Percentiles rank a stretch among this genome's conserved stretches.
Evolutionary conservation across 2,329 filamentous ascomycete species (phyloP).

Genomic region (Diaporthe vexans): DNA sequence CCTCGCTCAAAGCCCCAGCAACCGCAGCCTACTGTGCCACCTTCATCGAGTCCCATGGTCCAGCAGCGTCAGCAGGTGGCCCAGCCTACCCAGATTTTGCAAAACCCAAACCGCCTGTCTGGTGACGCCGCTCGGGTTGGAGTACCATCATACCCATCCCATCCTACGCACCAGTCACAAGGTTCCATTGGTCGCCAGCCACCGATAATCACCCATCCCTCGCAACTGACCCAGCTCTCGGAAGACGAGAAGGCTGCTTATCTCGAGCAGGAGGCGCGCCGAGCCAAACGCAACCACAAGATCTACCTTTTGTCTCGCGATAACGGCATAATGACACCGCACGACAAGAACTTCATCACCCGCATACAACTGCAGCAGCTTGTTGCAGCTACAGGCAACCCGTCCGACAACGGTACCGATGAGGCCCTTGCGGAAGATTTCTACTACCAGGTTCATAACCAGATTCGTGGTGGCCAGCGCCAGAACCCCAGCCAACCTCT

Average conservation of each 20-base stretch:
- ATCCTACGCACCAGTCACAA: constrained; percentile 56
- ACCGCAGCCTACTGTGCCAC: constrained; percentile 37
- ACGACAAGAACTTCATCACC: constrained; percentile 99
- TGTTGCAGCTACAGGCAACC: constrained; percentile 90
- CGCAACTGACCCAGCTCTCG: constrained; percentile 81
- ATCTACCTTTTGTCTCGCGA: constrained; percentile 94
- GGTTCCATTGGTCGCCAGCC: constrained; percentile 72
- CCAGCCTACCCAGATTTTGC: constrained; percentile 81
- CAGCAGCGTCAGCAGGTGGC: constrained; percentile 45
- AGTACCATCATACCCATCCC: constrained; percentile 48
- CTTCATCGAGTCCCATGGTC: constrained; percentile 49
- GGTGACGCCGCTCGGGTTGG: constrained; percentile 59
- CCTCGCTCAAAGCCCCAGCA: constrained; percentile 58
- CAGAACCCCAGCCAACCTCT: constrained; percentile 94
- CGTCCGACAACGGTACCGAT: constrained; percentile 84
- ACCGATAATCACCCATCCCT: constrained; percentile 70
- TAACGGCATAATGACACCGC: constrained; percentile 98
- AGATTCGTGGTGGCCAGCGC: constrained; percentile 90
- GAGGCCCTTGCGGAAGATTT: constrained; percentile 92
- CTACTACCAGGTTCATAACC: constrained; percentile 97
- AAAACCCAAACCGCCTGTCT: constrained; percentile 79
- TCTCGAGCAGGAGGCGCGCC: constrained; percentile 90
- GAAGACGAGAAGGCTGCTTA: constrained; percentile 89
- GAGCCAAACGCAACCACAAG: constrained; percentile 98
- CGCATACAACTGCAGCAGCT: constrained; percentile 97